Base-by-base conservation (phyloP, 1,284 basidiomycete genomes). In the Naganishia sp. region DNA sequence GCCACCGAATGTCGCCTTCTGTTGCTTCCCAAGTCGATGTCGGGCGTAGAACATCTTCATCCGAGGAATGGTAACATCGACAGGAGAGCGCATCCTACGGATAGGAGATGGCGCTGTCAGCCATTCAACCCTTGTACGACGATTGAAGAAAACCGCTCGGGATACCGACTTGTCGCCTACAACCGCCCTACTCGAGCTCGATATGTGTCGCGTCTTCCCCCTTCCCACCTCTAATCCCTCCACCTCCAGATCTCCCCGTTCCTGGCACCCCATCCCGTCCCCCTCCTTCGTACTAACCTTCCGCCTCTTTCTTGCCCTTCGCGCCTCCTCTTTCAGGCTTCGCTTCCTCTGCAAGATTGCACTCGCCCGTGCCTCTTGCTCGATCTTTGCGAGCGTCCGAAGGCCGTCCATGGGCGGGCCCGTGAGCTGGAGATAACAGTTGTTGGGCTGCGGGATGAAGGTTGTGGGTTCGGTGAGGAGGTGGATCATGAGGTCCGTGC, bases 351-450 rank as follows among this genome's bases (percentile, higher is more conserved):
- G 46, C 9, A 55, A 1, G 6, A 46, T 39, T 25, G 39, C 59
- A 6, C 11, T 39, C 21, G 49, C 11, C 7, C 59, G 48, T 6
- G 2, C 7, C 42, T 45, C 44, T 28, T 54, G 45, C 39, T 45
- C 25, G 6, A 66, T 57, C 36, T 63, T 66, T n/a, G 33, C 44
- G 10, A 71, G 57, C 15, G 68, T 68, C 13, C 55, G 52, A 18
- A 73, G 57, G 1, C 79, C 77, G 63, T 75, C 74, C 3, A 84
- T 61, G 2, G 81, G 80, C 5, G 45, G 28, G 1, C 83, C 83
- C 18, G 77, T 79, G 6, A 83, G 69, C 68, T 84, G 83, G 10
- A 79, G 70, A 65, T 74, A 82, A 72, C 81, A 83, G 61, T 78
- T 81, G 63, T 81, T 81, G 6, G 75, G 71, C 3, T 83, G 70